phyloP scores from a whole-genome alignment of 1,139 yeast species.

The Pichia sp. region DNA sequence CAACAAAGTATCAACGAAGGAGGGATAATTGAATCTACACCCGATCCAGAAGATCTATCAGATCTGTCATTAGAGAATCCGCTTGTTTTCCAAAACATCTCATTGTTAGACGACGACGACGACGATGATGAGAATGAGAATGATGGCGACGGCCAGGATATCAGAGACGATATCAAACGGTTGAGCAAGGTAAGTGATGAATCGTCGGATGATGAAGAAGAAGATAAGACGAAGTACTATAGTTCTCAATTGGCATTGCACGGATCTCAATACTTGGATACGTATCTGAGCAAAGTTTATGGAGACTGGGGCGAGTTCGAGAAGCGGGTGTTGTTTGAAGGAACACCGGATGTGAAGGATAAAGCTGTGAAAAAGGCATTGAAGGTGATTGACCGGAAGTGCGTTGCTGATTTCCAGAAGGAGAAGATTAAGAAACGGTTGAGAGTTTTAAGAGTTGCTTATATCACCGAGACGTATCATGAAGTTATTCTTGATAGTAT shows the following conservation, averaged over 20 bases:
- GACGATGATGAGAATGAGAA: constrained; percentile 1
- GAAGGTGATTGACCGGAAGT: constrained; percentile 1
- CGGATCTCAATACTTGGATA: constrained; percentile 12
- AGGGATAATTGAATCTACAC: not conserved
- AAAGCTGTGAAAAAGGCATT: not conserved
- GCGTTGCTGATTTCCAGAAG: constrained; percentile 3
- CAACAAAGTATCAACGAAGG: not conserved
- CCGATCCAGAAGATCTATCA: not conserved
- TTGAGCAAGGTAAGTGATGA: not conserved
- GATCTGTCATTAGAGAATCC: not conserved
- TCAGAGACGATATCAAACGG: not conserved
- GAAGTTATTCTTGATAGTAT: constrained; percentile 2
- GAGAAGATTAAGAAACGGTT: not conserved
- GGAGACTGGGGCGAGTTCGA: constrained; percentile 15
- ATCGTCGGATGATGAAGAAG: not conserved
- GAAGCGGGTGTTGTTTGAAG: not conserved
- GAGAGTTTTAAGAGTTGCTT: constrained; percentile 3
- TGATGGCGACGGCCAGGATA: not conserved
- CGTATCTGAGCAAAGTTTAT: constrained; percentile 11
- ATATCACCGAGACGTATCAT: constrained; percentile 4
- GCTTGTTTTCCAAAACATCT: not conserved
- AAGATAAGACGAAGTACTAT: not conserved
- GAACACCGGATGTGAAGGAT: not conserved
- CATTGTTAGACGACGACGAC: constrained; percentile 6
- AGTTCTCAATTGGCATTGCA: constrained; percentile 4